Evolutionary conservation across 2,329 filamentous ascomycete species (phyloP).

Genomic region (Lasiodiplodia hormozganensis): DNA sequence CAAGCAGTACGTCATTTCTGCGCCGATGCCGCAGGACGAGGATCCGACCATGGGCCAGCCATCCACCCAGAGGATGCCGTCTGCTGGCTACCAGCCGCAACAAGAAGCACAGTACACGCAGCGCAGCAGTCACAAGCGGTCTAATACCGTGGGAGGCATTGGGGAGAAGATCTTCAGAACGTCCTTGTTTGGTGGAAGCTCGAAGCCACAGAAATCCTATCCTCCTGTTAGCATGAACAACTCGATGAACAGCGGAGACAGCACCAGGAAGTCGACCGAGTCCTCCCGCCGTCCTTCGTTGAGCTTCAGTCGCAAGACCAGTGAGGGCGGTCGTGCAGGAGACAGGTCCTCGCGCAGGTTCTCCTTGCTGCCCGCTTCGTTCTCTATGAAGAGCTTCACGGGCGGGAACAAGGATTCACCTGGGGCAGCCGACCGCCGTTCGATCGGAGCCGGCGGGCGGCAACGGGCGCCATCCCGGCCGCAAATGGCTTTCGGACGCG

Average conservation of each 20-base stretch:
- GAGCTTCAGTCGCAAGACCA: conserved; percentile 56
- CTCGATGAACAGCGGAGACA: conserved; percentile 64
- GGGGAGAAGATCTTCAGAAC: conserved; percentile 84
- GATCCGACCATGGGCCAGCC: conserved; percentile 61
- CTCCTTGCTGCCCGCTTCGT: conserved; percentile 57
- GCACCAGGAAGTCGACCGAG: conserved; percentile 58
- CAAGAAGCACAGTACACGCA: conserved; percentile 51
- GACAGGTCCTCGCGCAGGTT: conserved; percentile 53
- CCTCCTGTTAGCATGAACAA: conserved; percentile 92
- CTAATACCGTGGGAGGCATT: conserved; percentile 63
- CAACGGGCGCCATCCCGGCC: conserved; percentile 40
- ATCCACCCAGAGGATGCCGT: conserved; percentile 59
- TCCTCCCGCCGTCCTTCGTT: conserved; percentile 58
- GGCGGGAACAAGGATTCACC: conserved; percentile 45
- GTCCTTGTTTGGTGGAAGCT: conserved; percentile 74
- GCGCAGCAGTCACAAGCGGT: conserved; percentile 74
- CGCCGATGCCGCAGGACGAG: conserved; percentile 66
- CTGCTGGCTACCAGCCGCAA: conserved; percentile 62
- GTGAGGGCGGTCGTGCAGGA: conserved; percentile 44
- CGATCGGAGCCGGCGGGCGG: conserved; percentile 33
- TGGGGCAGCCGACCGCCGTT: conserved; percentile 37
- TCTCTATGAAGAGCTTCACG: conserved; percentile 53
- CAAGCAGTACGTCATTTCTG: conserved; percentile 75
- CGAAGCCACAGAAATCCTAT: conserved; percentile 71
- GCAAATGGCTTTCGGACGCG: conserved; percentile 53